Evolutionary conservation across 352 stramenopile species (phyloP).

Genomic region (Globisporangium viniferum): DNA sequence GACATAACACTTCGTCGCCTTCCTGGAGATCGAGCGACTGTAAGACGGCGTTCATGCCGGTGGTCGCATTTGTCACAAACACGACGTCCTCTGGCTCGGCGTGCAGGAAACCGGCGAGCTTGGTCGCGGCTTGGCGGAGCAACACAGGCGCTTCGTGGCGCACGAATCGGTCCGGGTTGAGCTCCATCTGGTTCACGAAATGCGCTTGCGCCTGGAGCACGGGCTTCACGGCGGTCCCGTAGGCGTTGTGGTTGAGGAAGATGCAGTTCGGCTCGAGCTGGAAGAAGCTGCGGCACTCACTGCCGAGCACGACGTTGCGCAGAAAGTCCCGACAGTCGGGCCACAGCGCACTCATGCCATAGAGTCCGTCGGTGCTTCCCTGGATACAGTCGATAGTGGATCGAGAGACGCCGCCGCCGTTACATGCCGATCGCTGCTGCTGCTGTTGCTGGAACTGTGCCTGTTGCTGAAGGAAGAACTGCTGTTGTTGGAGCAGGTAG

Average conservation of each 20-base stretch:
- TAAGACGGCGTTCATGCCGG: conserved; percentile 81
- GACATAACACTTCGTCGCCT: conserved; percentile 84
- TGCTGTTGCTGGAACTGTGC: conserved; percentile 13
- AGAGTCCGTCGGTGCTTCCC: conserved; percentile 9
- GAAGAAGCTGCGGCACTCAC: conserved; percentile 69
- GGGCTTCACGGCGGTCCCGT: conserved; percentile 66
- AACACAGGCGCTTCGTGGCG: conserved; percentile 56
- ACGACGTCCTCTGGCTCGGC: conserved; percentile 77
- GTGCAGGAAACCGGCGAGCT: conserved; percentile 66
- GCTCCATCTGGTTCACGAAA: conserved; percentile 88
- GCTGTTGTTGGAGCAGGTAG: conserved; percentile 6
- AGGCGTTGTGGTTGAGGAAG: conserved; percentile 85
- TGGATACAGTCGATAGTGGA: not conserved
- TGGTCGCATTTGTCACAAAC: conserved; percentile 85
- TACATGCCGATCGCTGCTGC: conserved; percentile 11
- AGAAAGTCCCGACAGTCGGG: conserved; percentile 57
- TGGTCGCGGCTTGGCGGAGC: conserved; percentile 58
- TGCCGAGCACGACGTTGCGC: conserved; percentile 57
- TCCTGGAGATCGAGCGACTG: conserved; percentile 84
- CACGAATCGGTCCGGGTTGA: conserved; percentile 84
- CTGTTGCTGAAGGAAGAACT: conserved; percentile 14
- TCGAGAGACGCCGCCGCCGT: not conserved
- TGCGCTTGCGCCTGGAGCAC: conserved; percentile 81
- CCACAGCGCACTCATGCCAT: conserved; percentile 72
- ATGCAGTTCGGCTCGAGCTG: conserved; percentile 75